Evolutionary conservation across 768 basidiomycete species (phyloP).

Genomic region (Psilocybe cyanescens): DNA sequence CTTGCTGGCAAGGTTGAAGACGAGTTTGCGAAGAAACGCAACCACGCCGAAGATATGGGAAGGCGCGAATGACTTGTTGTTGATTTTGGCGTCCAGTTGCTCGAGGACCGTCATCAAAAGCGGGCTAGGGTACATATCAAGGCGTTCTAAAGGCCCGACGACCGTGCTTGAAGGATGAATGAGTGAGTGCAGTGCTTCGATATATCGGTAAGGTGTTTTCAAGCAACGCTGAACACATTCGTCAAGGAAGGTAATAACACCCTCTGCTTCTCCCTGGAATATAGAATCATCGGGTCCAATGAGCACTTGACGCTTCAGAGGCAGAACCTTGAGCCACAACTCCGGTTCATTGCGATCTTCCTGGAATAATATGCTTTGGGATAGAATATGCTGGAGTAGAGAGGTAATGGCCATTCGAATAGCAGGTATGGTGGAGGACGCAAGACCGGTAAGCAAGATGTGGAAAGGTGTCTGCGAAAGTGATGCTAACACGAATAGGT

Average conservation of each 20-base stretch:
- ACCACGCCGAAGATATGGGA: constrained; percentile 68
- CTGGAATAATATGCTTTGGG: constrained; percentile 78
- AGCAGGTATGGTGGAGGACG: constrained; percentile 49
- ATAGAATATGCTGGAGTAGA: constrained; percentile 70
- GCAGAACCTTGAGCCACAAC: constrained; percentile 75
- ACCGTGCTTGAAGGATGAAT: constrained; percentile 16
- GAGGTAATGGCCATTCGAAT: constrained; percentile 49
- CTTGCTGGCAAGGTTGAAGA: constrained; percentile 61
- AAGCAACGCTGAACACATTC: constrained; percentile 83
- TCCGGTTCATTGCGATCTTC: constrained; percentile 71
- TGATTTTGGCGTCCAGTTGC: constrained; percentile 72
- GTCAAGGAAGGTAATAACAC: constrained; percentile 74
- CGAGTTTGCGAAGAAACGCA: constrained; percentile 65
- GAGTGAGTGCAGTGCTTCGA: constrained; percentile 66
- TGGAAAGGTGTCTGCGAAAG: constrained; percentile 69
- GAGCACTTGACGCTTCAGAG: constrained; percentile 40
- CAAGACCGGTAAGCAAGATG: constrained; percentile 70
- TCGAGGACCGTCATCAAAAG: constrained; percentile 82
- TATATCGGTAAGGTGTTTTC: constrained; percentile 84
- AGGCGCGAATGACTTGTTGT: constrained; percentile 53
- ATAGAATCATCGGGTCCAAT: constrained; percentile 49
- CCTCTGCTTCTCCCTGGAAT: constrained; percentile 58
- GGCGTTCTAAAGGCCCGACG: constrained; percentile 13
- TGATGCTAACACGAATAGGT: constrained; percentile 32
- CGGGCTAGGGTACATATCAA: constrained; percentile 61